These are phyloP conservation scores for Wilhelminamyces savonicus DNA, from an alignment of 805 yeast genomes.

Conservation along the genomic window DNA sequence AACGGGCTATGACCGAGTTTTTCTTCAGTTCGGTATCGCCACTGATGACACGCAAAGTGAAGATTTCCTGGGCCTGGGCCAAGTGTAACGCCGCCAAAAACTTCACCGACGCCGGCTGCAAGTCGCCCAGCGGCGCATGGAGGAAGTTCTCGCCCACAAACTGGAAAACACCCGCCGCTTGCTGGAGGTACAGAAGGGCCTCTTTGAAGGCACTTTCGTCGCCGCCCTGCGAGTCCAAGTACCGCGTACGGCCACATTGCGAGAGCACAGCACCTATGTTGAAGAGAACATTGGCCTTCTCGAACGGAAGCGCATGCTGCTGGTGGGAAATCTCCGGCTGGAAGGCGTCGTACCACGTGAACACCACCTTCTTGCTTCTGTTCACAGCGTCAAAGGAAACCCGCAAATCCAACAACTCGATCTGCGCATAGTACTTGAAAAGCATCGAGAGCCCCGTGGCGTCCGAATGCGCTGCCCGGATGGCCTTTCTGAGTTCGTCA, in stretches of 20 bases:
- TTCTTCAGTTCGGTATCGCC: conserved; percentile 46
- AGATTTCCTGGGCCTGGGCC: conserved; percentile 87
- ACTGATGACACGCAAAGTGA: conserved; percentile 54
- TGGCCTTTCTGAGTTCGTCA: conserved; percentile 54
- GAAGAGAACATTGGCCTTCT: conserved; percentile 78
- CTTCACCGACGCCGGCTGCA: conserved; percentile 59
- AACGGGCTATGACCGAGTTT: conserved; percentile 66
- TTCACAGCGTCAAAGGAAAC: conserved; percentile 58
- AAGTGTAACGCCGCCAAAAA: conserved; percentile 62
- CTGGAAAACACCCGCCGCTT: conserved; percentile 71
- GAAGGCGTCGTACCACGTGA: conserved; percentile 80
- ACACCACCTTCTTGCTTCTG: conserved; percentile 41
- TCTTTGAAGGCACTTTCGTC: conserved; percentile 45
- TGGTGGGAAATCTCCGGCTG: conserved; percentile 38
- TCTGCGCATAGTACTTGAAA: conserved; percentile 69
- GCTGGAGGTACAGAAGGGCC: conserved; percentile 58
- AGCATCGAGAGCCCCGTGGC: conserved; percentile 45
- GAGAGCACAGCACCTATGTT: conserved; percentile 66
- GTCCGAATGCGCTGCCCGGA: conserved; percentile 34
- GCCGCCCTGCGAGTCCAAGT: conserved; percentile 17
- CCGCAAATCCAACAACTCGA: conserved; percentile 74
- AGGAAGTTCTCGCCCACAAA: conserved; percentile 74
- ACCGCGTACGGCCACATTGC: conserved; percentile 36
- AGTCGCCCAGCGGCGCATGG: conserved; percentile 82
- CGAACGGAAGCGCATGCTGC: conserved; percentile 83